phyloP scores from a whole-genome alignment of 148 eudicot genomes.

The Silene uniflora region DNA sequence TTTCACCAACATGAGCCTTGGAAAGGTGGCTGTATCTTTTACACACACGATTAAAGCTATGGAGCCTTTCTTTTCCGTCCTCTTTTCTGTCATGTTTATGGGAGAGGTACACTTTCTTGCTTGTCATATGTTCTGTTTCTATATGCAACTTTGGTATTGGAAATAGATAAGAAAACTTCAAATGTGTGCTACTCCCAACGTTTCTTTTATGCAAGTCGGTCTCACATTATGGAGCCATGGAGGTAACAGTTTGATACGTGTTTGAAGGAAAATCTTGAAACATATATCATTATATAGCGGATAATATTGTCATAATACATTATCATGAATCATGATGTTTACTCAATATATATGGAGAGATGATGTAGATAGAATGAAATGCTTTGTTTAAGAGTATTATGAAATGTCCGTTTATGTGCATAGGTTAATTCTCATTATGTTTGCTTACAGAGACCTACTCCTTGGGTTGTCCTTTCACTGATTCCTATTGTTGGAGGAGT shows the following conservation, averaged over 20 bases:
- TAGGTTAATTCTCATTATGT: constrained; percentile 1
- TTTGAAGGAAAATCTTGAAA: background rate
- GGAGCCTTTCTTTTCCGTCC: constrained; percentile 96
- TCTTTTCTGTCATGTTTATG: constrained; percentile 65
- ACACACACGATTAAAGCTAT: constrained; percentile 96
- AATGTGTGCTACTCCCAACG: background rate
- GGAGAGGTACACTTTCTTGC: constrained; percentile 56
- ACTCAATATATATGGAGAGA: background rate
- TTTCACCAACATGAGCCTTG: constrained; percentile 92
- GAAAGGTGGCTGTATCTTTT: constrained; percentile 90
- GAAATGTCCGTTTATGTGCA: background rate
- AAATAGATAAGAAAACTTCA: background rate
- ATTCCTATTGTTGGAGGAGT: constrained; percentile 97
- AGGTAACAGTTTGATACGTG: too few relatives aligned
- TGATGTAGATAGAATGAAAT: background rate
- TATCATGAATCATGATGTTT: background rate
- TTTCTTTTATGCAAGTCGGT: too few relatives aligned
- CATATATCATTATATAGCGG: background rate
- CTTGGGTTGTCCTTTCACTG: constrained; percentile 79
- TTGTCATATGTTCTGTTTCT: background rate
- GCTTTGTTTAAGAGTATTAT: too few relatives aligned
- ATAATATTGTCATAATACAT: background rate
- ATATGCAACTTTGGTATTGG: background rate
- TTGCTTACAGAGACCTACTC: constrained; percentile 55
- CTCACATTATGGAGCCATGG: too few relatives aligned